Evolutionary conservation across 1,139 yeast genomes (phyloP).

Genomic region (Fermentozyma sake): DNA sequence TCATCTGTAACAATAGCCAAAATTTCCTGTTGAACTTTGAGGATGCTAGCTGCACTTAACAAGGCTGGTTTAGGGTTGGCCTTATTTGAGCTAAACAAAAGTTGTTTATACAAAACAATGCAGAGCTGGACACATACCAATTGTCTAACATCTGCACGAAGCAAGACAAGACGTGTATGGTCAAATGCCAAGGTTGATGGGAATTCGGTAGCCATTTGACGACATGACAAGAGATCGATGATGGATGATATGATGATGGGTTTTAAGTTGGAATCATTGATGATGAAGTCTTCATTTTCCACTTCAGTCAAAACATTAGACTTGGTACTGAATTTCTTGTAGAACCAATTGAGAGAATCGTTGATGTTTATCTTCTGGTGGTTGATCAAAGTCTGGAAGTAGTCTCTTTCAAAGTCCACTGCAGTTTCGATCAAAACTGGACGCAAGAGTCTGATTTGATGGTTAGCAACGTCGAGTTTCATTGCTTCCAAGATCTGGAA

Average conservation of each 20-base stretch:
- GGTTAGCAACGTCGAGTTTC: constrained; percentile 94
- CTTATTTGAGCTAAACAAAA: constrained; percentile 45
- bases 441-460: constrained; percentile 80
- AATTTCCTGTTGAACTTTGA: constrained; percentile 51
- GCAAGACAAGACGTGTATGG: constrained; percentile 69
- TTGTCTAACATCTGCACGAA: constrained; percentile 84
- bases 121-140: constrained; percentile 78
- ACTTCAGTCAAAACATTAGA: constrained; percentile 10
- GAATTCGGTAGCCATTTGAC: constrained; percentile 77
- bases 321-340: constrained; percentile 30
- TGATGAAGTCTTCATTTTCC: constrained; percentile 10
- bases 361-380: constrained; percentile 64
- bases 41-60: constrained; percentile 25
- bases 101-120: constrained; percentile 65
- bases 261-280: constrained; percentile 21
- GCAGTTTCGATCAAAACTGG: constrained; percentile 86
- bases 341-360: constrained; percentile 72
- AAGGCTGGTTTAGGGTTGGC: constrained; percentile 14
- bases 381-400: constrained; percentile 66
- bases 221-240: constrained; percentile 64
- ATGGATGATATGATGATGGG: constrained; percentile 45
- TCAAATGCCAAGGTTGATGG: constrained; percentile 88
- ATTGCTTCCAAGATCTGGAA: constrained; percentile 91
- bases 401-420: constrained; percentile 86
- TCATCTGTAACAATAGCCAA: constrained; percentile 80